Conservation (phyloP, 2,329 filamentous ascomycete species). For the Cytospora piceicola region DNA sequence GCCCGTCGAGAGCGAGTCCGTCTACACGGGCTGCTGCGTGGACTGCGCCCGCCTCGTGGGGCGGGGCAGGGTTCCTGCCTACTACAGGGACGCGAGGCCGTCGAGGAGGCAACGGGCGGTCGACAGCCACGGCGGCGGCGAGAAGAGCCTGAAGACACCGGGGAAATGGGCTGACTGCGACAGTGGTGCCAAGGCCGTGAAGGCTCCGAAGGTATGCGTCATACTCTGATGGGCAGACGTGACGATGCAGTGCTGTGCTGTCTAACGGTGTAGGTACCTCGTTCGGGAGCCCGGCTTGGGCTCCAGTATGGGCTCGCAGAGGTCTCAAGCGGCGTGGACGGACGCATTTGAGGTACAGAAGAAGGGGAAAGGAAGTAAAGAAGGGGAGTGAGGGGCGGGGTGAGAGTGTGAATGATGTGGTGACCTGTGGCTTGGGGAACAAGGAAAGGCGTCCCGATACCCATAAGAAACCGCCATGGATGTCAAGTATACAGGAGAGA, state of each 20-base stretch:
- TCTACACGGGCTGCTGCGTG: slow-evolving; percentile 20
- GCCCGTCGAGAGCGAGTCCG: background rate
- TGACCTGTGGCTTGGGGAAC: background rate
- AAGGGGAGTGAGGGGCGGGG: too few relatives aligned
- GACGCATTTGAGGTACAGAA: too few relatives aligned
- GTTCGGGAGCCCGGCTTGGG: too few relatives aligned
- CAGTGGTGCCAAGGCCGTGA: background rate
- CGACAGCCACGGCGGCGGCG: background rate
- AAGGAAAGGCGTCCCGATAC: background rate
- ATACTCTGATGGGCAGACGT: background rate
- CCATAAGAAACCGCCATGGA: background rate
- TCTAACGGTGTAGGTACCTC: background rate
- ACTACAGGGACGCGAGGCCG: slow-evolving; percentile 1
- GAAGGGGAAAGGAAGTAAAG: too few relatives aligned
- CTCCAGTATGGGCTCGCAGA: too few relatives aligned
- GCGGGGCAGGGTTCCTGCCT: background rate
- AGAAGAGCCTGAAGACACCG: background rate
- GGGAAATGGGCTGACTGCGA: background rate
- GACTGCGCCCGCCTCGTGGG: slow-evolving; percentile 8
- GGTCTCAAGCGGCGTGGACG: too few relatives aligned
- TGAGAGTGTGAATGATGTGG: background rate
- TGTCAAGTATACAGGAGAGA: background rate
- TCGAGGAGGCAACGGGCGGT: background rate
- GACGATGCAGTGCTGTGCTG: background rate
- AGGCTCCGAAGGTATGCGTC: background rate